A percentile compares a stretch with the other conserved stretches of the same genome.
These are phyloP conservation scores for Crepidotus variabilis DNA, from an alignment of 768 basidiomycete genomes.

Conservation along the genomic window DNA sequence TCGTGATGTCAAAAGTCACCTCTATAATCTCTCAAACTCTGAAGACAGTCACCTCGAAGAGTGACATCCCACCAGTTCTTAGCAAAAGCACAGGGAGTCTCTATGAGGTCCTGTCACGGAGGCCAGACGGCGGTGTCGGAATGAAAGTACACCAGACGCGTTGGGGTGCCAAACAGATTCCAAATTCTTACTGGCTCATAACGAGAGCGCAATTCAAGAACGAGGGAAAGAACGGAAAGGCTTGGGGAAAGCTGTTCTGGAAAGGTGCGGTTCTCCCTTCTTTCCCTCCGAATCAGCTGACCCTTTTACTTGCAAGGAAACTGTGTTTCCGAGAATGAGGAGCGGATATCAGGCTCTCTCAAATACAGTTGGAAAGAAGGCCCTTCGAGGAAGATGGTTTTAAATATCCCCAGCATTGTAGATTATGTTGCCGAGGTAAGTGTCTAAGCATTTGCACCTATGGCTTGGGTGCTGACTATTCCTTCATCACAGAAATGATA, in stretches of 20 bases:
- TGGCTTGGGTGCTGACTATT: too few species aligned
- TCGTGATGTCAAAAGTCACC: constrained; percentile 17
- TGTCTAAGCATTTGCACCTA: too few species aligned
- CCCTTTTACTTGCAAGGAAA: constrained; percentile 40
- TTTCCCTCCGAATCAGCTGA: not conserved
- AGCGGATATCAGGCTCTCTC: constrained; percentile 64
- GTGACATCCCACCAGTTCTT: constrained; percentile 57
- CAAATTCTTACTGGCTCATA: constrained; percentile 70
- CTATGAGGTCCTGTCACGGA: constrained; percentile 68
- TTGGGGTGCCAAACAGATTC: constrained; percentile 68
- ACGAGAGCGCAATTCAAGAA: constrained; percentile 69
- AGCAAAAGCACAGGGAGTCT: constrained; percentile 56
- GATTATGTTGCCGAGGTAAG: too few species aligned
- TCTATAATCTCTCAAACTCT: constrained; percentile 23
- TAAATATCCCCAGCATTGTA: too few species aligned
- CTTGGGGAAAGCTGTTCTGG: constrained; percentile 80
- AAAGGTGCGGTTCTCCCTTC: constrained; percentile 49
- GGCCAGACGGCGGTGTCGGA: constrained; percentile 66
- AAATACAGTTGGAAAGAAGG: constrained; percentile 76
- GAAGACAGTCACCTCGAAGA: constrained; percentile 28
- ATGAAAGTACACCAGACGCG: constrained; percentile 66
- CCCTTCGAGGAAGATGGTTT: too few species aligned
- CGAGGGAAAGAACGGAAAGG: constrained; percentile 75
- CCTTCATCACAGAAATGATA: too few species aligned
- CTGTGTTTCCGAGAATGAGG: constrained; percentile 53